phyloP scores from a whole-genome alignment of 129 eudicot species.

The Pseudognaphalium luteoalbum region DNA sequence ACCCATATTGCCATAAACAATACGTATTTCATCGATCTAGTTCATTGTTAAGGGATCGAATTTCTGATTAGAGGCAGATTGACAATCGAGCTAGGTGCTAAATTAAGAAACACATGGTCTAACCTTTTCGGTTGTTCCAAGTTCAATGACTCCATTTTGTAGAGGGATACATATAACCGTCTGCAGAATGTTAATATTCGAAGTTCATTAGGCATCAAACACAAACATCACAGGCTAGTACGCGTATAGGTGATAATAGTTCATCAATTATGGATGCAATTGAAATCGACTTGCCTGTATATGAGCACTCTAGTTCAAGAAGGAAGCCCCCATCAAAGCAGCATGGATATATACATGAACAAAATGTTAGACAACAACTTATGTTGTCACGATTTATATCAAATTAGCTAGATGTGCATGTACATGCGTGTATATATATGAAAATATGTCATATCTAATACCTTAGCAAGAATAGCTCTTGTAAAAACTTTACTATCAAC shows the following conservation, averaged over 20 bases:
- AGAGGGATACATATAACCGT: conserved; percentile 89
- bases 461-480: conserved; percentile 95
- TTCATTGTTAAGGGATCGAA: too few relatives aligned
- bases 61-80: too few relatives aligned
- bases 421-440: too few relatives aligned
- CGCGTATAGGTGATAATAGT: too few relatives aligned
- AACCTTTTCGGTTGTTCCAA: conserved; percentile 77
- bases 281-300: conserved; percentile 51
- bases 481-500: conserved; percentile 66
- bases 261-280: not conserved
- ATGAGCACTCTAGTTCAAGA: conserved; percentile 60
- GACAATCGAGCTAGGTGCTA: too few relatives aligned
- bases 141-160: conserved; percentile 76
- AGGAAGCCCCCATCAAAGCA: not conserved
- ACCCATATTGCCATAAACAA: not conserved
- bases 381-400: too few relatives aligned
- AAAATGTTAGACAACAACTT: conserved; percentile 3
- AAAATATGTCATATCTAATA: conserved; percentile 1
- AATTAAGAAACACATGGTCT: conserved; percentile 2
- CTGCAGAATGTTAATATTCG: conserved; percentile 41
- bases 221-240: too few relatives aligned
- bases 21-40: too few relatives aligned
- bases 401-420: too few relatives aligned
- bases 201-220: conserved; percentile 11
- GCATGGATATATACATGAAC: conserved; percentile 2